These are phyloP conservation scores for Pochonia chlamydosporia DNA, from an alignment of 2,329 filamentous ascomycete genomes.

Conservation along the genomic window DNA sequence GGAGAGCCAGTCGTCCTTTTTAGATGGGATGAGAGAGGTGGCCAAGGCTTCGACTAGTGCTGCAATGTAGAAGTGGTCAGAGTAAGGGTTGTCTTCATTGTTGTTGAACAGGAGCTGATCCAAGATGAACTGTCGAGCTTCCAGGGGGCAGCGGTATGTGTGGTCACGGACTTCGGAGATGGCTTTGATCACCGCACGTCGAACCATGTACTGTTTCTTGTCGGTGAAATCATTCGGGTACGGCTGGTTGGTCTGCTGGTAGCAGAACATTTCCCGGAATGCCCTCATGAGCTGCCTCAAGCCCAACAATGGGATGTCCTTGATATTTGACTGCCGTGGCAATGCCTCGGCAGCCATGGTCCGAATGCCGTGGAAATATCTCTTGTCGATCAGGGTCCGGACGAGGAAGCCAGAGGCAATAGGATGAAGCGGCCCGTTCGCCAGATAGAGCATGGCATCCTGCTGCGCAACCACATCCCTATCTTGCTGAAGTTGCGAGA, in stretches of 20 bases:
- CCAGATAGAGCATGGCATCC: slow-evolving; percentile 70
- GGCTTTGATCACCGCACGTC: slow-evolving; percentile 75
- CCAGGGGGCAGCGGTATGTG: slow-evolving; percentile 66
- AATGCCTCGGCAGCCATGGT: slow-evolving; percentile 77
- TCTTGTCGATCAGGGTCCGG: slow-evolving; percentile 81
- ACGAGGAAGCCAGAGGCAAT: slow-evolving; percentile 85
- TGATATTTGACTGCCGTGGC: slow-evolving; percentile 64
- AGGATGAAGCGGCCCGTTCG: slow-evolving; percentile 60
- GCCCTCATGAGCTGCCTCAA: slow-evolving; percentile 78
- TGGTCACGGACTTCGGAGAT: slow-evolving; percentile 74
- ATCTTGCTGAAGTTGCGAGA: slow-evolving; percentile 95
- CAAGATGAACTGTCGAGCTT: slow-evolving; percentile 77
- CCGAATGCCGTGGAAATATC: slow-evolving; percentile 92
- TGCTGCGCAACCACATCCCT: slow-evolving; percentile 88
- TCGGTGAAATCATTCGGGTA: slow-evolving; percentile 88
- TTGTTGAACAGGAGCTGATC: slow-evolving; percentile 92
- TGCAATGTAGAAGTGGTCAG: slow-evolving; percentile 84
- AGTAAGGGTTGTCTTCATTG: slow-evolving; percentile 83
- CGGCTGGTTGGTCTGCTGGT: slow-evolving; percentile 70
- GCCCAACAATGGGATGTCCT: slow-evolving; percentile 67
- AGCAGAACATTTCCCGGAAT: slow-evolving; percentile 85
- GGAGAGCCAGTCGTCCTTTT: slow-evolving; percentile 39
- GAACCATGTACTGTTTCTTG: slow-evolving; percentile 76
- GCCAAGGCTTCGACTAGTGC: slow-evolving; percentile 63
- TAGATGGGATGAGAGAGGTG: slow-evolving; percentile 48